phyloP scores from a whole-genome alignment of 129 eudicot genomes.

The Rutidosis leptorrhynchoides region DNA sequence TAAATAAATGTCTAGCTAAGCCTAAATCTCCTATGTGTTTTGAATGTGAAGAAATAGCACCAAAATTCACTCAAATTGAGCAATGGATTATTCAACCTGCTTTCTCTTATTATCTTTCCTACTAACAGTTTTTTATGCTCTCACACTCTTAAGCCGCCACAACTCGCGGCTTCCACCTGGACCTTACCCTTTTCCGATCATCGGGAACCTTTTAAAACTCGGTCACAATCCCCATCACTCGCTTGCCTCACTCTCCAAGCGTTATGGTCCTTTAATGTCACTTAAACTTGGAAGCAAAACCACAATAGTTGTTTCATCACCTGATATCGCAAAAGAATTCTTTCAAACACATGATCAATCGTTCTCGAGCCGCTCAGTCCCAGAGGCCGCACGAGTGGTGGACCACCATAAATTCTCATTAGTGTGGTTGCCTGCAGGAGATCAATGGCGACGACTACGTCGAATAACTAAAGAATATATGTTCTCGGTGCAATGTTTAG shows the following conservation, averaged over 20 bases:
- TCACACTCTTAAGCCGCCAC: slow-evolving; percentile 14
- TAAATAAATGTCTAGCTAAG: neutral
- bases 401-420: slow-evolving; percentile 36
- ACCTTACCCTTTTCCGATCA: slow-evolving; percentile 46
- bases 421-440: slow-evolving; percentile 34
- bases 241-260: slow-evolving; percentile 46
- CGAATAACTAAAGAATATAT: slow-evolving; percentile 32
- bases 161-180: slow-evolving; percentile 52
- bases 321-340: slow-evolving; percentile 36
- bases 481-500: slow-evolving; percentile 12
- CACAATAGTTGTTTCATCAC: slow-evolving; percentile 50
- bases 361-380: slow-evolving; percentile 32
- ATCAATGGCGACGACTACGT: slow-evolving; percentile 42
- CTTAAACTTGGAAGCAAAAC: slow-evolving; percentile 43
- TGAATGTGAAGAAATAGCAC: neutral
- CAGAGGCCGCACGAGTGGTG: slow-evolving; percentile 4
- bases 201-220: slow-evolving; percentile 51
- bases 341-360: slow-evolving; percentile 40
- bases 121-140: neutral
- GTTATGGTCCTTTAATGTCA: slow-evolving; percentile 50
- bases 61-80: neutral
- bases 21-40: no score
- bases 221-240: slow-evolving; percentile 49
- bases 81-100: slow-evolving; percentile 23
- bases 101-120: slow-evolving; percentile 16